Base-by-base conservation (phyloP, 345 rosid genomes). In the Citrus hindsii region DNA sequence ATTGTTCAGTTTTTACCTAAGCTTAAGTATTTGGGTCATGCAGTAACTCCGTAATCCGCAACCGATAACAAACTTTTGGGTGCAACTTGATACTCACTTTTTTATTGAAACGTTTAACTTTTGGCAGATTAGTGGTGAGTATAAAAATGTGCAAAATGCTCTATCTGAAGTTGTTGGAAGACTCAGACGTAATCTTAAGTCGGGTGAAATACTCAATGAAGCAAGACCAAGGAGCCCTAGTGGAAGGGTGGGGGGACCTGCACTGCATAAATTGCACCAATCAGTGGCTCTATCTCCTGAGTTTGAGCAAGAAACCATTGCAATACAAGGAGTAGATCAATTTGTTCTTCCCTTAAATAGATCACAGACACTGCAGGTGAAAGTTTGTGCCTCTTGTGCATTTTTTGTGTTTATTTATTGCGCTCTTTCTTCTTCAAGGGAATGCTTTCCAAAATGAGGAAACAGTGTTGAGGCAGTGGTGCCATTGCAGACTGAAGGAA, bases 81-180 rank as follows among this genome's bases (percentile, higher is more conserved):
- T 53, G 70, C 67, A 38, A 75, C 40, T 68, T 79, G 40, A 33
- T 55, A 53, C 46, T 51, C 53, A 12, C 33, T 63, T 62, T 35
- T 55, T n/a, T 48, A 33, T 18, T 61, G 32, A 73, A 67, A 69
- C 4, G 21, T 55, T 46, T 60, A 66, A n/a, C 73, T 76, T 80
- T 79, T 46, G 51, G 73, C 85, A 88, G 91, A 86, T 88, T 33
- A 77, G 74, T 24, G 91, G 91, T 4, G 84, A 73, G 59, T 83
- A 82, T 80, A 73, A 62, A 77, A 77, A 69, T 27, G 89, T 86
- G 70, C 87, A 83, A 62, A 86, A 86, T 71, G 87, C 86, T 56
- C 71, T 88, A 37, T 74, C 79, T 75, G 80, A 80, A 69, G 84
- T 88, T 63, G 85, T 87, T 69, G 30, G 82, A 51, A 79, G 69